phyloP scores from a whole-genome alignment of 1,139 yeast genomes.

The Yamadazyma atlantica region DNA sequence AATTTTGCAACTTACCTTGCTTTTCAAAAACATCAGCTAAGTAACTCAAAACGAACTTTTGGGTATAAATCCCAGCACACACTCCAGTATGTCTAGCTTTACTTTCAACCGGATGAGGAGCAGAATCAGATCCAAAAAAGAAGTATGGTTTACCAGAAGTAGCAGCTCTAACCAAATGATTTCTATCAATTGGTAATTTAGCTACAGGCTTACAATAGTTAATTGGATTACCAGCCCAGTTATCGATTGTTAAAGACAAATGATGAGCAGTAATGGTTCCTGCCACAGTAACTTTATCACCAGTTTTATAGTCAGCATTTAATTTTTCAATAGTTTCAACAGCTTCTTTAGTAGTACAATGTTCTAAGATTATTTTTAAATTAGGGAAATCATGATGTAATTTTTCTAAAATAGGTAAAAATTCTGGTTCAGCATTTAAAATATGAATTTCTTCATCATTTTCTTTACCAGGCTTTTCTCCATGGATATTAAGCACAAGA shows the following conservation, averaged over 20 bases:
- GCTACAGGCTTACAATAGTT: slow-evolving; percentile 98
- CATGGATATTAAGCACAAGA: slow-evolving; percentile 84
- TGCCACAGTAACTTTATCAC: slow-evolving; percentile 60
- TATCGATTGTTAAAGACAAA: slow-evolving; percentile 80
- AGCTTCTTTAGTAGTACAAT: slow-evolving; percentile 91
- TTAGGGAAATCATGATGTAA: slow-evolving; percentile 83
- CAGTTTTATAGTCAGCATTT: slow-evolving; percentile 50
- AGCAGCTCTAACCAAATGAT: slow-evolving; percentile 83
- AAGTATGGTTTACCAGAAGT: slow-evolving; percentile 90
- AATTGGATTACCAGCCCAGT: slow-evolving; percentile 95
- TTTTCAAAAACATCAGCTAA: slow-evolving; percentile 84
- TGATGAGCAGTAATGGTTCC: slow-evolving; percentile 98
- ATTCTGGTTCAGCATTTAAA: slow-evolving; percentile 88
- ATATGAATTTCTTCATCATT: slow-evolving; percentile 67
- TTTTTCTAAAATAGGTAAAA: slow-evolving; percentile 84
- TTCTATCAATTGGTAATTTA: slow-evolving; percentile 79
- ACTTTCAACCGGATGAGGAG: slow-evolving; percentile 85
- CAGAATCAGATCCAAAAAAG: slow-evolving; percentile 96
- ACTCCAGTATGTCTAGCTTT: slow-evolving; percentile 81
- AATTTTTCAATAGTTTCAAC: slow-evolving; percentile 71
- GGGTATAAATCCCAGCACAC: slow-evolving; percentile 97
- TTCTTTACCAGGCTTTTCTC: slow-evolving; percentile 81
- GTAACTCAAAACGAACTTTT: slow-evolving; percentile 77
- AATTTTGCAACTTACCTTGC: slow-evolving; percentile 58
- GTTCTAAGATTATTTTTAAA: slow-evolving; percentile 86